A percentile compares a stretch with the other conserved stretches of the same genome.
phyloP scores from a whole-genome alignment of 1,284 basidiomycete genomes.

The Rhodotorula sp. region DNA sequence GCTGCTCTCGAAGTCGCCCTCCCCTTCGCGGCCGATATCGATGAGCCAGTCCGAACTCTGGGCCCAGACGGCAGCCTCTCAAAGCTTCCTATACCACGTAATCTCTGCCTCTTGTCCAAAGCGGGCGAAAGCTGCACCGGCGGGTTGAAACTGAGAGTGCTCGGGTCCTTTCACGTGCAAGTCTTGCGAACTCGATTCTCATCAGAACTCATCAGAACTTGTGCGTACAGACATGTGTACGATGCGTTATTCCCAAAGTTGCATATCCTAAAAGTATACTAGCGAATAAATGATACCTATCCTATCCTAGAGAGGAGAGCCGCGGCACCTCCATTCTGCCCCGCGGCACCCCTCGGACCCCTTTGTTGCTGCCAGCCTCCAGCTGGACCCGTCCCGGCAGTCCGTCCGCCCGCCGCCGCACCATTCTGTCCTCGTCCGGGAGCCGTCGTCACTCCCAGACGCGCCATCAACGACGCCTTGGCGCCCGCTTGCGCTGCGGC shows the following conservation, averaged over 20 bases:
- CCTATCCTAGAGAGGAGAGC: not conserved
- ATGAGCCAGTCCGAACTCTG: too few species aligned
- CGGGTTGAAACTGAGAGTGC: not conserved
- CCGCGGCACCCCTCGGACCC: not conserved
- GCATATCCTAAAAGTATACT: too few species aligned
- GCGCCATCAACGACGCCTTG: conserved; percentile 3
- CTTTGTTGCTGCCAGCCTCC: not conserved
- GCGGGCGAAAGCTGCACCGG: too few species aligned
- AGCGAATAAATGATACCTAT: not conserved
- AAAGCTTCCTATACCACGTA: too few species aligned
- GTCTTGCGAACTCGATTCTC: too few species aligned
- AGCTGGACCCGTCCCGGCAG: not conserved
- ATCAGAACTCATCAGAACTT: too few species aligned
- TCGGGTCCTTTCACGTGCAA: not conserved
- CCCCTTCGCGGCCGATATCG: too few species aligned
- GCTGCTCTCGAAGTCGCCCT: too few species aligned
- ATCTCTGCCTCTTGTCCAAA: too few species aligned
- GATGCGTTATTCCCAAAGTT: too few species aligned
- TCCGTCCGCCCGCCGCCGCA: not conserved
- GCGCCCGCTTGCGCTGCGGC: not conserved
- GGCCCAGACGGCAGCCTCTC: too few species aligned
- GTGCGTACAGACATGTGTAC: too few species aligned
- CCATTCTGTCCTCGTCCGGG: not conserved
- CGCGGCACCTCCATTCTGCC: not conserved
- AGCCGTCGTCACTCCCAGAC: not conserved